Conservation (phyloP, 169 alveolate species). For the Cryptosporidium meleagridis region DNA sequence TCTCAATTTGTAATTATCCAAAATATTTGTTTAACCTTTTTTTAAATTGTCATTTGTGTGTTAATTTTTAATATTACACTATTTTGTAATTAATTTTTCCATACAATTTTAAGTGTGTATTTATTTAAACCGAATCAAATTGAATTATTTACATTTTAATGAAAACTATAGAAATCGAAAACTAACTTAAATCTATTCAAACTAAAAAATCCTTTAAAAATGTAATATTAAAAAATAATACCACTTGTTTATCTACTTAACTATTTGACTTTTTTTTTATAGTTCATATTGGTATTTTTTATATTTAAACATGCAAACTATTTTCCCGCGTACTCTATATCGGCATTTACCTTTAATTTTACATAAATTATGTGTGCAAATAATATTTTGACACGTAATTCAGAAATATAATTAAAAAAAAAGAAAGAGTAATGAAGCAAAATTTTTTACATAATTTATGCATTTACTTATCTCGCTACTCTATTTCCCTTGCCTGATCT, state of each 20-base stretch:
- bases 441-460: no score
- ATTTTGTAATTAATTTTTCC: not conserved
- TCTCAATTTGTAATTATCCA: not conserved
- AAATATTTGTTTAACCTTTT: not conserved
- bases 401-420: no score
- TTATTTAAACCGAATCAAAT: not conserved
- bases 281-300: no score
- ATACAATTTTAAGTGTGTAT: not conserved
- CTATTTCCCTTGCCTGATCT: not conserved
- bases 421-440: not conserved
- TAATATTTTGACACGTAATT: not conserved
- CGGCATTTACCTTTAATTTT: not conserved
- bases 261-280: no score
- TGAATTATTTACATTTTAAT: no score
- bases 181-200: no score
- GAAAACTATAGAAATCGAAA: not conserved
- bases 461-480: no score
- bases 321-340: not conserved
- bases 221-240: no score
- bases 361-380: not conserved
- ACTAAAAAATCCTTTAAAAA: not conserved
- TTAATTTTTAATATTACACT: not conserved
- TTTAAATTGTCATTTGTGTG: conserved; percentile 8
- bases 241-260: no score
- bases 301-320: not conserved